Conservation (phyloP, 495 filamentous ascomycete species). For the Hypomontagnella monticulosa region DNA sequence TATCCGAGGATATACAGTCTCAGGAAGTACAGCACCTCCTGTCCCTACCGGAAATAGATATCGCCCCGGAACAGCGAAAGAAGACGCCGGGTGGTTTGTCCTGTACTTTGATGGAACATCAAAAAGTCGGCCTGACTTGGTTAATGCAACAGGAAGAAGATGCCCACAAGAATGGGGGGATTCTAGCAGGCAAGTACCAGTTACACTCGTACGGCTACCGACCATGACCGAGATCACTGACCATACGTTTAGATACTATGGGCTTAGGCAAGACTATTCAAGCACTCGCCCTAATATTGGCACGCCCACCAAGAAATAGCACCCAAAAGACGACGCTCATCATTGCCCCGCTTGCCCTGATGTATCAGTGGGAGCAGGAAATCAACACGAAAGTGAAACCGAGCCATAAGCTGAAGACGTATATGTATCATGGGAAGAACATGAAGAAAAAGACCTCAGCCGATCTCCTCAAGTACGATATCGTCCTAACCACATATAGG, state of each 20-base stretch:
- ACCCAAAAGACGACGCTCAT: slow-evolving; percentile 78
- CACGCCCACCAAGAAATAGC: slow-evolving; percentile 68
- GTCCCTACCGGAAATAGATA: slow-evolving; percentile 38
- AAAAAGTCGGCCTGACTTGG: slow-evolving; percentile 84
- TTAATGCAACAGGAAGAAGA: slow-evolving; percentile 79
- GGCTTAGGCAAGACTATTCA: slow-evolving; percentile 96
- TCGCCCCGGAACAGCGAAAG: slow-evolving; percentile 34
- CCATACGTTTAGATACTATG: slow-evolving; percentile 75
- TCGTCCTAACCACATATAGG: slow-evolving; percentile 91
- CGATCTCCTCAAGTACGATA: slow-evolving; percentile 74
- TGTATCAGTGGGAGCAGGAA: slow-evolving; percentile 91
- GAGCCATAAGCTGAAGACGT: slow-evolving; percentile 67
- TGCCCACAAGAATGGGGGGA: slow-evolving; percentile 77
- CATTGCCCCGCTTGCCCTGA: slow-evolving; percentile 83
- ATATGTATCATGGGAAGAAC: slow-evolving; percentile 72
- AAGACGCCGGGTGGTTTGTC: slow-evolving; percentile 71
- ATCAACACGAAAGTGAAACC: slow-evolving; percentile 75
- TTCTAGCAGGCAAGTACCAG: slow-evolving; percentile 64
- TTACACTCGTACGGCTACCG: slow-evolving; percentile 4
- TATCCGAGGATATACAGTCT: slow-evolving; percentile 5
- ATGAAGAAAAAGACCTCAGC: slow-evolving; percentile 58
- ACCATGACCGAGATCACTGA: slow-evolving; percentile 3
- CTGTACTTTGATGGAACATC: slow-evolving; percentile 78
- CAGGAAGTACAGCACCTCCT: slow-evolving; percentile 35
- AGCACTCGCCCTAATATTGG: slow-evolving; percentile 82